phyloP scores from a whole-genome alignment of 371 early-diverging fungal genomes.

The Agmasoma carcini region DNA sequence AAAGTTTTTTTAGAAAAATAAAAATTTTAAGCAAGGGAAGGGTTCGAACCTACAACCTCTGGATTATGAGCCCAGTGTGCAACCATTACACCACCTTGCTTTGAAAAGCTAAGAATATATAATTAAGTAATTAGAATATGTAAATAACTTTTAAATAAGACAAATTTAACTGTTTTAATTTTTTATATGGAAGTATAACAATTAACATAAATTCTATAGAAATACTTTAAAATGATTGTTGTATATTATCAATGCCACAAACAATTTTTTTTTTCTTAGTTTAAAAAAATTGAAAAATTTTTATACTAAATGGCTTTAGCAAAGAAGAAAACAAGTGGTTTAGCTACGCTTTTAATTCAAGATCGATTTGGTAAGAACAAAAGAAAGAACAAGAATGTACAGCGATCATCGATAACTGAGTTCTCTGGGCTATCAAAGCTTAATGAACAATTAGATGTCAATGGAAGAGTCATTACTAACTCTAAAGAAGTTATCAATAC shows the following conservation, averaged over 20 bases:
- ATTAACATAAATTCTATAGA: too few species aligned
- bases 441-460: conserved; percentile 16
- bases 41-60: conserved; percentile 56
- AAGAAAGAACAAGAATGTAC: conserved; percentile 6
- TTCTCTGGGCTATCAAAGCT: conserved; percentile 23
- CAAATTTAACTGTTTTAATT: too few species aligned
- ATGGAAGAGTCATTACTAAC: conserved; percentile 19
- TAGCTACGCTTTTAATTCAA: conserved; percentile 44
- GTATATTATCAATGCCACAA: neutral
- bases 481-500: neutral
- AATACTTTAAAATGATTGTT: neutral
- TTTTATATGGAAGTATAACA: too few species aligned
- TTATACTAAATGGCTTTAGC: neutral
- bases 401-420: conserved; percentile 31
- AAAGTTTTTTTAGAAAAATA: too few species aligned
- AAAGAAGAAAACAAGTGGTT: conserved; percentile 40
- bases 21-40: conserved; percentile 43
- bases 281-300: neutral
- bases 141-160: too few species aligned
- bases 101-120: too few species aligned
- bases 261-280: neutral
- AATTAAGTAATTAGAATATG: too few species aligned
- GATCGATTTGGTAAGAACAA: conserved; percentile 38
- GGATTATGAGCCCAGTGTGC: conserved; percentile 58
- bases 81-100: conserved; percentile 56